A percentile compares a stretch with the other conserved stretches of the same genome.
phyloP scores from a whole-genome alignment of 2,329 filamentous ascomycete genomes.

The Didymella sp. region DNA sequence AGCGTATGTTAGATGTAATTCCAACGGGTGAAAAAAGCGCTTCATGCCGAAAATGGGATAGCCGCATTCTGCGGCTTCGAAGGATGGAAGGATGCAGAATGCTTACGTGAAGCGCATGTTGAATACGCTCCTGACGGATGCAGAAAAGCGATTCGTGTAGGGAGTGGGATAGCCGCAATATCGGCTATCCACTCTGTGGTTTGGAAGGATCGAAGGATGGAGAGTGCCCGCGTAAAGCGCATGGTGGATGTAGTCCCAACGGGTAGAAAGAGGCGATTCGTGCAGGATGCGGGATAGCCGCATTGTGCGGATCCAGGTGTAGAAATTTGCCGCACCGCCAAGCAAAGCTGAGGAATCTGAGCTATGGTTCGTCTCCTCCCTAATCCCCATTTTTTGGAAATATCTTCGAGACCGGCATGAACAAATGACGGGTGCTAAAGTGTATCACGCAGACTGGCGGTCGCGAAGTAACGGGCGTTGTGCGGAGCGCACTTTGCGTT shows the following conservation, averaged over 20 bases:
- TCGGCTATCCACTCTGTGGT: slow-evolving; percentile 1
- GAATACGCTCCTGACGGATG: background rate
- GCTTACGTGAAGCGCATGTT: background rate
- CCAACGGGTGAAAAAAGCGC: background rate
- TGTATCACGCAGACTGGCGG: background rate
- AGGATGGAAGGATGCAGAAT: slow-evolving; percentile 4
- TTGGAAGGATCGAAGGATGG: slow-evolving; percentile 3
- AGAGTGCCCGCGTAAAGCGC: background rate
- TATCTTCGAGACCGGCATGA: background rate
- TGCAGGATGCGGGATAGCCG: slow-evolving; percentile 1
- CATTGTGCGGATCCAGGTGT: background rate
- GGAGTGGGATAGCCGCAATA: slow-evolving; percentile 4
- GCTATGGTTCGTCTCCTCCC: background rate
- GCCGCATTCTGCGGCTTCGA: background rate
- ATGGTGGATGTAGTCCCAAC: background rate
- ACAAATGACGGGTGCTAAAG: background rate
- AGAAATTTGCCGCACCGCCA: background rate
- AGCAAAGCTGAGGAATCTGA: background rate
- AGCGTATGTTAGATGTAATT: background rate
- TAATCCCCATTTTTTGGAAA: background rate
- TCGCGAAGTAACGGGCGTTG: background rate
- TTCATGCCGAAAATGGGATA: background rate
- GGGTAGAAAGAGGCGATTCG: background rate
- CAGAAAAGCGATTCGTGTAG: background rate
- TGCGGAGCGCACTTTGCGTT: background rate